Base-by-base conservation (phyloP, 495 filamentous ascomycete genomes). In the Trichocladium uniseriatum region DNA sequence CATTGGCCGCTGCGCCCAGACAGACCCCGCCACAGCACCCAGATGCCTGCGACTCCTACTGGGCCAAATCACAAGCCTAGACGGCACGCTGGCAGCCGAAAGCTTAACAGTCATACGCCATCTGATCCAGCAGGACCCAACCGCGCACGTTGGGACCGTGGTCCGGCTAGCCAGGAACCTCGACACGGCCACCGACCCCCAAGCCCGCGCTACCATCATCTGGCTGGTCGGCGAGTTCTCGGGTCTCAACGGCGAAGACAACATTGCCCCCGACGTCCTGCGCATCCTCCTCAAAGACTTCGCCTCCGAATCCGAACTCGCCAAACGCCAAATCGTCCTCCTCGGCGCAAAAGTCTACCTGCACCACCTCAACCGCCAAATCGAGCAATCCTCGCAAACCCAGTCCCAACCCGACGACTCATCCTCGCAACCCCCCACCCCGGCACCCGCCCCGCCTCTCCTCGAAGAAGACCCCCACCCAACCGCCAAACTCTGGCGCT, bases 151-250 rank as follows among this genome's bases (percentile, higher is more conserved):
- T 6, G 69, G 68, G 0, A 98, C 91, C 0, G 90, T 98, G 6
- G 80, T 95, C 31, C 77, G 87, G 38, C 70, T 98, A n/a, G 91
- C 94, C 7, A 94, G 89, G 63, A 84, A 94, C 53, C 78, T 98
- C 6, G 89, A 95, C 50, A 81, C 80, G 3, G 84, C 86, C 8
- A 89, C 82, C 2, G 86, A 87, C 48, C 79, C 92, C 5, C 82
- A 85, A 45, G 94, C 92, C 4, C 75, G 92, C 46, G 91, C 94
- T 13, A 91, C 82, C 28, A 95, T 97, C 51, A 86, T 97, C 55
- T 98, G 92, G 92, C 80, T 98, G 4, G 90, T 98, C 0, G 92
- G 92, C 43, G 92, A 98, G 66, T 97, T 88, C 57, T 79, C 92
- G 1, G 86, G 86, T 0, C 56, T 83, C 10, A 81, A 90, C 49